These are phyloP conservation scores for Acorus gramineus DNA, from an alignment of 106 monocot species.

Conservation along the genomic window DNA sequence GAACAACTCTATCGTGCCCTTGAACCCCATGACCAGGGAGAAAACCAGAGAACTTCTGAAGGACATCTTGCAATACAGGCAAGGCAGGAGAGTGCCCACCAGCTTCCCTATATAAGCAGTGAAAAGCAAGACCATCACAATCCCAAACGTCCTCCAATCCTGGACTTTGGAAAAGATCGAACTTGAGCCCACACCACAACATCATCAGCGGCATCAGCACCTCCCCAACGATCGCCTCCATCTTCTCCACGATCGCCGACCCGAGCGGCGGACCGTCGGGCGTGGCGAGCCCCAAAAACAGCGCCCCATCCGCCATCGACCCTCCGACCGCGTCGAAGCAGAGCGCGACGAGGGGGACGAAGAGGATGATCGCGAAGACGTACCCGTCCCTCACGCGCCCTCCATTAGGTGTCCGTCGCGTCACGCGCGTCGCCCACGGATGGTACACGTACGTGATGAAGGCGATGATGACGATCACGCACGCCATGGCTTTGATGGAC, in stretches of 20 bases:
- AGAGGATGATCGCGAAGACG: neutral
- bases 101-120: slow-evolving; percentile 32
- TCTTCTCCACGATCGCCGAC: slow-evolving; percentile 37
- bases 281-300: slow-evolving; percentile 47
- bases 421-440: slow-evolving; percentile 11
- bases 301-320: slow-evolving; percentile 25
- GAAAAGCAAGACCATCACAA: slow-evolving; percentile 26
- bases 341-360: slow-evolving; percentile 2
- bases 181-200: slow-evolving; percentile 28
- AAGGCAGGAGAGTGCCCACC: slow-evolving; percentile 4
- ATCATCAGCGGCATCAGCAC: slow-evolving; percentile 44
- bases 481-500: slow-evolving; percentile 4
- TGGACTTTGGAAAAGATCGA: slow-evolving; percentile 14
- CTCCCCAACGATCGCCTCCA: slow-evolving; percentile 27
- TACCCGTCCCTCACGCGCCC: slow-evolving; percentile 4
- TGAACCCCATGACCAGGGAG: slow-evolving; percentile 46
- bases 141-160: neutral
- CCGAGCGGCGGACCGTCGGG: slow-evolving; percentile 81
- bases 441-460: slow-evolving; percentile 6
- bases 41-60: slow-evolving; percentile 24
- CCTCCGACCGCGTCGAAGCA: slow-evolving; percentile 18
- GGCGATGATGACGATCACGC: neutral
- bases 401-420: slow-evolving; percentile 18
- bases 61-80: slow-evolving; percentile 22
- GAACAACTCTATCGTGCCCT: slow-evolving; percentile 12